These are phyloP conservation scores for Skeletonema marinoi DNA, from an alignment of 108 stramenopile species.

Conservation along the genomic window DNA sequence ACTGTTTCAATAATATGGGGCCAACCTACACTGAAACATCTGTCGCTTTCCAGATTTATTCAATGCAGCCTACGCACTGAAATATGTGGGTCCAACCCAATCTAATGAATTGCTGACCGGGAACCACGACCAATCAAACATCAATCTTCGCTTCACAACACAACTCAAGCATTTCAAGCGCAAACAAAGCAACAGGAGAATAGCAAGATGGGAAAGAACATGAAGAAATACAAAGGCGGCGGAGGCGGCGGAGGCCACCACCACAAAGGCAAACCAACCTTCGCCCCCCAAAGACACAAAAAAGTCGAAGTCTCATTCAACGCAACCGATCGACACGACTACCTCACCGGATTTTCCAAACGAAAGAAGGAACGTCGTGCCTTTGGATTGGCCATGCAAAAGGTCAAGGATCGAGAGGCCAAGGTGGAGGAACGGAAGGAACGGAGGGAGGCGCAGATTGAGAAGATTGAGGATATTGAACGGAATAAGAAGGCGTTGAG, in stretches of 20 bases:
- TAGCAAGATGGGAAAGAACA: background rate
- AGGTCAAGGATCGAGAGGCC: slow-evolving; percentile 84
- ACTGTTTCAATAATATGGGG: no score
- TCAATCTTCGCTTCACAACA: no score
- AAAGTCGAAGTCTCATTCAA: slow-evolving; percentile 82
- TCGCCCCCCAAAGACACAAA: background rate
- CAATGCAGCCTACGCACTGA: no score
- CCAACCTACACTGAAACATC: no score
- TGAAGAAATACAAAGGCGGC: background rate
- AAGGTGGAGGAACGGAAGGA: slow-evolving; percentile 69
- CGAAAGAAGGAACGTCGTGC: slow-evolving; percentile 81
- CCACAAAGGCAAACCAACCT: background rate
- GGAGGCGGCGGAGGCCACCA: background rate
- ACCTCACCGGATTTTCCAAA: slow-evolving; percentile 77
- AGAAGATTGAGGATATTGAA: slow-evolving; percentile 76
- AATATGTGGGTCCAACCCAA: no score
- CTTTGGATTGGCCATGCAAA: slow-evolving; percentile 91
- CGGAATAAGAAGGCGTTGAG: slow-evolving; percentile 56
- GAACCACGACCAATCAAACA: no score
- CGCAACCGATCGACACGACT: slow-evolving; percentile 62
- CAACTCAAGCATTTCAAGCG: no score
- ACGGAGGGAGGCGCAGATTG: slow-evolving; percentile 52
- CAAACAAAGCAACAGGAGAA: background rate
- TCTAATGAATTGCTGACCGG: no score
- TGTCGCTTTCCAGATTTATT: no score